Base-by-base conservation (phyloP, 2,329 filamentous ascomycete genomes). In the Blumeriella jaapii region DNA sequence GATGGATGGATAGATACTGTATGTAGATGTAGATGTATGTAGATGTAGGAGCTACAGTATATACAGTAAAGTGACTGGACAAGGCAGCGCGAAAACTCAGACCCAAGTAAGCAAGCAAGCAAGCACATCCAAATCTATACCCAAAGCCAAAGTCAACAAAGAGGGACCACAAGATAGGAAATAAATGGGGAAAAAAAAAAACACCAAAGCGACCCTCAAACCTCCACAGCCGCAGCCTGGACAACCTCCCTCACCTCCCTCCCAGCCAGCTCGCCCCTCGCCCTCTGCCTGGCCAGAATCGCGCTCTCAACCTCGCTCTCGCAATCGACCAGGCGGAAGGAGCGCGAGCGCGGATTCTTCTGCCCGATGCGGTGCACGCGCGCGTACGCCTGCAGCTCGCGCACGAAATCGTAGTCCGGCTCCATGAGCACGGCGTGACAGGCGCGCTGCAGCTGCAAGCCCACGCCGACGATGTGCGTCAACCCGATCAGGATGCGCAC, bases 281-380 rank as follows among this genome's bases (percentile, higher is more conserved):
- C 24, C 8, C 7, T 25, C 33, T 48, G 41, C 13, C 45, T 31
- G 23, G 35, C 30, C 23, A 48, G 4, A 13, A 44, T 42, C 10
- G 7, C 9, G 2, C 17, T 23, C 29, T 48, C 45, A 15, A 41
- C 27, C 15, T 34, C 34, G 9, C 36, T 39, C 3, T 13, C 29
- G 12, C 29, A 32, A 15, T 42, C 29, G 7, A 42, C 40, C 10
- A 48, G 17, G 0, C 45, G 23, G 19, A 34, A 46, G 2, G 37
- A 42, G 13, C 25, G 40, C 5, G 34, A 36, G 8, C 16, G 2
- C 2, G 30, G 28, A 18, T 48, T 48, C 20, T 20, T 35, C 23
- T 48, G 41, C 5, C 43, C 45, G 11, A 48, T 48, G 3, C 45
- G 30, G 22, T 46, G 36, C 11, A 48, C 31, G 5, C 43, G 32